Evolutionary conservation across 768 basidiomycete genomes (phyloP).

Genomic region (Dentipellis fragilis): DNA sequence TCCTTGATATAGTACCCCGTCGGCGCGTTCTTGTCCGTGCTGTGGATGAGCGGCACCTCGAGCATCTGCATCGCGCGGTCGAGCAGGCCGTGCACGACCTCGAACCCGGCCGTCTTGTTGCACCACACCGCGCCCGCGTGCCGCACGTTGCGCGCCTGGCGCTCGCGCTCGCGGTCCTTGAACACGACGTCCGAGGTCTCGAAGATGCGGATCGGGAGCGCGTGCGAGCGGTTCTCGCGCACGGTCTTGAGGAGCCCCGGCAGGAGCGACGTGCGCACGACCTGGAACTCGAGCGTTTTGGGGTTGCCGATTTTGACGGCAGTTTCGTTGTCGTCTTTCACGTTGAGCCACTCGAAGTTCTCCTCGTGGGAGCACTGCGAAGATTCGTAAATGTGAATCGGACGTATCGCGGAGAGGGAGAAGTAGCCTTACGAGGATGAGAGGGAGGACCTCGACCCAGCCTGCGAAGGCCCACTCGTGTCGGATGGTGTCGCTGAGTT

Average conservation of each 20-base stretch:
- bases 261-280: conserved; percentile 90
- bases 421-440: conserved; percentile 66
- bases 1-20: conserved; percentile 92
- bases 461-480: conserved; percentile 90
- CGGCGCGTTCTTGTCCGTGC: conserved; percentile 39
- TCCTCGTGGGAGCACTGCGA: conserved; percentile 94
- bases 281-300: conserved; percentile 95
- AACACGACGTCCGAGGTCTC: conserved; percentile 90
- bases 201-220: conserved; percentile 88
- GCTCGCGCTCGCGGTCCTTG: conserved; percentile 70
- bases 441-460: conserved; percentile 90
- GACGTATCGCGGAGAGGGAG: background rate
- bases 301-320: conserved; percentile 94
- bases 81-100: conserved; percentile 89
- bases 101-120: conserved; percentile 94
- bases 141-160: conserved; percentile 80
- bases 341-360: conserved; percentile 92
- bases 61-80: conserved; percentile 95
- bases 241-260: conserved; percentile 95
- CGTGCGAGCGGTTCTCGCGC: conserved; percentile 90
- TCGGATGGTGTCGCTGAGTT: conserved; percentile 80
- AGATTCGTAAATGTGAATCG: background rate
- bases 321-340: conserved; percentile 64
- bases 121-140: conserved; percentile 91
- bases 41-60: conserved; percentile 73